These are phyloP conservation scores for Diddensiella caesifluorescens DNA, from an alignment of 805 yeast genomes.

Conservation along the genomic window DNA sequence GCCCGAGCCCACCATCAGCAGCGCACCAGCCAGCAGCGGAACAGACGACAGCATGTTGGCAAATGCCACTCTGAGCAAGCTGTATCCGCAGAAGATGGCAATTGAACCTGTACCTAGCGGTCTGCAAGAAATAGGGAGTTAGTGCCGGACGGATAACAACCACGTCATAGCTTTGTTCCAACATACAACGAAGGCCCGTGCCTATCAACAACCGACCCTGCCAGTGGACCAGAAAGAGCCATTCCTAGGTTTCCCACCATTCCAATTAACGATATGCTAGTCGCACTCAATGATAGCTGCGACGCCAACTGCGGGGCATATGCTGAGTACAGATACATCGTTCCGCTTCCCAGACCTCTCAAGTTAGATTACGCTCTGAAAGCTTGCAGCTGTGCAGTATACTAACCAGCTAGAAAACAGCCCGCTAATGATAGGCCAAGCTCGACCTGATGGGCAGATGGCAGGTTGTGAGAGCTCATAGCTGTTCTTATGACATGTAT, in stretches of 20 bases:
- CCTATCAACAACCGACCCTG: slow-evolving; percentile 60
- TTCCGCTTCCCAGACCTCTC: slow-evolving; percentile 59
- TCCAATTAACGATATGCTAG: slow-evolving; percentile 60
- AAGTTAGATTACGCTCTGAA: not conserved
- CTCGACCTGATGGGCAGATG: slow-evolving; percentile 10
- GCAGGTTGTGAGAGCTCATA: slow-evolving; percentile 4
- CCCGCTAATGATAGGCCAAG: slow-evolving; percentile 13
- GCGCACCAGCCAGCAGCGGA: slow-evolving; percentile 40
- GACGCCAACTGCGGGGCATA: slow-evolving; percentile 72
- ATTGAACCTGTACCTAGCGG: slow-evolving; percentile 49
- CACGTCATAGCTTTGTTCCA: no score
- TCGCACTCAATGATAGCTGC: slow-evolving; percentile 51
- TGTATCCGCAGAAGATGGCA: slow-evolving; percentile 50
- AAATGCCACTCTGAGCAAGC: slow-evolving; percentile 48
- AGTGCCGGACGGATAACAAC: slow-evolving; percentile 1
- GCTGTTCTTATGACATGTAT: no score
- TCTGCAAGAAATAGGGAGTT: slow-evolving; percentile 23
- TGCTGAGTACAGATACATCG: slow-evolving; percentile 68
- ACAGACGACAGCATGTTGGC: slow-evolving; percentile 34
- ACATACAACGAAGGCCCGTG: slow-evolving; percentile 43
- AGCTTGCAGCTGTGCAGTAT: not conserved
- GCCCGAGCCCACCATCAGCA: slow-evolving; percentile 60
- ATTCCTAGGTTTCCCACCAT: slow-evolving; percentile 62
- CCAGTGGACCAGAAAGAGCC: slow-evolving; percentile 61
- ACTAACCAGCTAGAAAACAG: slow-evolving; percentile 18